Conservation (phyloP, 2,329 filamentous ascomycete species). For the Clonostachys chloroleuca region DNA sequence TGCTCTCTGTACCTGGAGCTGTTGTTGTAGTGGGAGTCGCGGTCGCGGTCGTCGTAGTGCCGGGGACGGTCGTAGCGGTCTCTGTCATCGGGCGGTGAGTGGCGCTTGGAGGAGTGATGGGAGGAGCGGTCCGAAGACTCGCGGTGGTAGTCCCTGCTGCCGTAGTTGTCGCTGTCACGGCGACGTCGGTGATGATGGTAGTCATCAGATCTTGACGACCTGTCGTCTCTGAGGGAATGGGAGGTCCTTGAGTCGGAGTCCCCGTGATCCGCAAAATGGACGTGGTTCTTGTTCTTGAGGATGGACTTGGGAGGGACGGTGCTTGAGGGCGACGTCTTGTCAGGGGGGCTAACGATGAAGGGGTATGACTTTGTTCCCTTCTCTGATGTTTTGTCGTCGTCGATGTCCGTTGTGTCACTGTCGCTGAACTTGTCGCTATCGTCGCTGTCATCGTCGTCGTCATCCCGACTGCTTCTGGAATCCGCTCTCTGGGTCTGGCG, state of each 20-base stretch:
- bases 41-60: conserved; percentile 30
- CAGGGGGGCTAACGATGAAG: conserved; percentile 28
- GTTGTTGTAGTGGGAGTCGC: conserved; percentile 28
- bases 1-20: conserved; percentile 14
- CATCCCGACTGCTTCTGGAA: conserved; percentile 25
- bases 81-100: not conserved
- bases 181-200: not conserved
- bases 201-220: not conserved
- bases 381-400: conserved; percentile 21
- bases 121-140: not conserved
- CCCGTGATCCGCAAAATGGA: conserved; percentile 45
- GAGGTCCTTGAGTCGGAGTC: conserved; percentile 29
- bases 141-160: conserved; percentile 17
- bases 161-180: conserved; percentile 15
- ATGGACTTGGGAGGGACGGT: conserved; percentile 48
- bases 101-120: not conserved
- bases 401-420: conserved; percentile 21
- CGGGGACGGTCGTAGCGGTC: conserved; percentile 23
- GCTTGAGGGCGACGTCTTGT: conserved; percentile 24
- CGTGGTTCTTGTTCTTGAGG: conserved; percentile 57
- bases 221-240: conserved; percentile 5
- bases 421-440: conserved; percentile 20
- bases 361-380: conserved; percentile 25
- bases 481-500: conserved; percentile 12
- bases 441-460: conserved; percentile 19